Percentiles rank a stretch among this genome's conserved stretches.
phyloP scores from a whole-genome alignment of 2,329 filamentous ascomycete genomes.

The Cephalotrichum gorgonifer region DNA sequence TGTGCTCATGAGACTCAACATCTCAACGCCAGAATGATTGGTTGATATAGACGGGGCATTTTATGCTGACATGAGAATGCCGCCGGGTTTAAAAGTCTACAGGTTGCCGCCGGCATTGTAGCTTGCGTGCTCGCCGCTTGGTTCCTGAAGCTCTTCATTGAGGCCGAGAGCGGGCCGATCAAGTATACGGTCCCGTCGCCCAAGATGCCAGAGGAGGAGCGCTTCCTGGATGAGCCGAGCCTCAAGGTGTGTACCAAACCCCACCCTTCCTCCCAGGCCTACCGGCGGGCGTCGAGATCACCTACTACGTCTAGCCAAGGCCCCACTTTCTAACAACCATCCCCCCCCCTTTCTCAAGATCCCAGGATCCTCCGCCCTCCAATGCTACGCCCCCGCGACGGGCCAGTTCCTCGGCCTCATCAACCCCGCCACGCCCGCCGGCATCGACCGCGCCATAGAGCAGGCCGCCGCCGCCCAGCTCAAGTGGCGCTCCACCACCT shows the following conservation, averaged over 20 bases:
- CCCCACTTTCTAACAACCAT: constrained; percentile 5
- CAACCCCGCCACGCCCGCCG: constrained; percentile 64
- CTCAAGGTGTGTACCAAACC: constrained; percentile 39
- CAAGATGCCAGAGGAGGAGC: constrained; percentile 46
- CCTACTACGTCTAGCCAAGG: constrained; percentile 6
- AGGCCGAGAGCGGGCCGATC: constrained; percentile 30
- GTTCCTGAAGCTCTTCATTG: constrained; percentile 9
- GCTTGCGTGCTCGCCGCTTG: not conserved
- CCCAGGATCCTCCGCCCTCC: constrained; percentile 57
- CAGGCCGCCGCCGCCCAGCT: constrained; percentile 65
- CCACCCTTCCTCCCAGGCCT: not conserved
- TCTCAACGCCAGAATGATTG: no score
- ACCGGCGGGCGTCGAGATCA: no score
- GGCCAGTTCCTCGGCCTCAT: constrained; percentile 71
- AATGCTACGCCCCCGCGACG: constrained; percentile 84
- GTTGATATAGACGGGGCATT: no score
- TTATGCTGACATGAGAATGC: no score
- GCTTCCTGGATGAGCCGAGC: constrained; percentile 46
- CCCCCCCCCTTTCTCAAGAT: constrained; percentile 32
- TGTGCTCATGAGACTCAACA: no score
- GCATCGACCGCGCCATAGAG: constrained; percentile 69
- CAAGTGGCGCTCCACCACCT: constrained; percentile 68
- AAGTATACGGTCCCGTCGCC: constrained; percentile 53
- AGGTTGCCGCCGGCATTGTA: not conserved
- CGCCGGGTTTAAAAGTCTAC: no score